Base-by-base conservation (phyloP, 345 rosid species). In the Eucalyptus victrix region DNA sequence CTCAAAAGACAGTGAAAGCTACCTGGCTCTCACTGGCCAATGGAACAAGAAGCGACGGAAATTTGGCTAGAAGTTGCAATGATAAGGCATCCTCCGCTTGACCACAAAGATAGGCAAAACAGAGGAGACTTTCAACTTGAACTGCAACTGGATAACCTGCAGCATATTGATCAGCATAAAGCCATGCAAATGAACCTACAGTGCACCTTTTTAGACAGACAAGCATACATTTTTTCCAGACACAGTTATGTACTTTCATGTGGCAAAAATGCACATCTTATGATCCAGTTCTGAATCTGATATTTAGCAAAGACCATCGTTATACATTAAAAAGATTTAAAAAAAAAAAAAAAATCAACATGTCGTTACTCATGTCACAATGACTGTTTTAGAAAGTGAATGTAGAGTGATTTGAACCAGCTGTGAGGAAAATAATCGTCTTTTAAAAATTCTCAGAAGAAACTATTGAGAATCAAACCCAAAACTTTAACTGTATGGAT, bases 21-120 rank as follows among this genome's bases (percentile, higher is more conserved):
- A 97, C 99, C 98, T 98, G 99, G 91, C 90, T 91, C 88, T 93
- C 94, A 91, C 93, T 91, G 45, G 95, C 90, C 76, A 98, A 92
- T 49, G 99, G 97, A 91, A 98, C 94, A 93, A 98, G 95, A 89
- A 97, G 90, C 3, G 94, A 93, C 21, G 98, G 98, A 90, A 93
- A 94, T 92, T 94, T 95, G 80, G 94, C 94, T 49, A 98, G 92
- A 91, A 96, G 94, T 88, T 96, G 94, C 91, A 90, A 87, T 80
- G 90, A 90, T 93, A 96, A 89, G 89, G 94, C 90, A 88, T 90
- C 95, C 89, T 94, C 93, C 17, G 94, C 90, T 89, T 92, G 93
- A 32, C 90, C 60, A 93, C 98, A 97, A 80, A 98, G 97, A 91
- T 93, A 93, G 34, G 92, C 87, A 91, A 96, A 92, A 88, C 97